These are phyloP conservation scores for Entelexis paramagnoliae DNA, from an alignment of 1,139 yeast species.

Conservation along the genomic window DNA sequence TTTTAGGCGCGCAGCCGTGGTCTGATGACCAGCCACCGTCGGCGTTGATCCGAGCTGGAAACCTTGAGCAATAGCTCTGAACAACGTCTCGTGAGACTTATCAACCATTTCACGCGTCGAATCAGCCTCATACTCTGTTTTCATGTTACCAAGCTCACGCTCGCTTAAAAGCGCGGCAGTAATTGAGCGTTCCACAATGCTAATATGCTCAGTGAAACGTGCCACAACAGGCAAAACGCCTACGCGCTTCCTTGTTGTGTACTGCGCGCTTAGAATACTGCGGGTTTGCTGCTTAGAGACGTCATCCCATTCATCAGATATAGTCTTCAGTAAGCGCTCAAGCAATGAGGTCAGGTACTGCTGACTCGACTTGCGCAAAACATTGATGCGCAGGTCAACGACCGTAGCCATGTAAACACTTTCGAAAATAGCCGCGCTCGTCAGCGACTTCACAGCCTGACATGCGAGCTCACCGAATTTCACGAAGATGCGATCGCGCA, in stretches of 20 bases:
- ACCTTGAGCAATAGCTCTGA: conserved; percentile 24
- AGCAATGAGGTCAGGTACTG: conserved; percentile 53
- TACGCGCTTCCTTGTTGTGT: conserved; percentile 35
- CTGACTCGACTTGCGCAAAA: conserved; percentile 42
- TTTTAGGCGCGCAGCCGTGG: conserved; percentile 13
- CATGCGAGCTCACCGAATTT: conserved; percentile 7
- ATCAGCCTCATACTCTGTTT: conserved; percentile 6
- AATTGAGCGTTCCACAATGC: conserved; percentile 17
- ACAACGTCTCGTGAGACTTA: conserved; percentile 20
- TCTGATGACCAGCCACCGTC: conserved; percentile 4
- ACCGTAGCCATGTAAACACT: conserved; percentile 40
- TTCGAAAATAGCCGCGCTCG: conserved; percentile 26
- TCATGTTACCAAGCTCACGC: neutral
- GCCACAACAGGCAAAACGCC: conserved; percentile 34
- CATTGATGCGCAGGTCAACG: conserved; percentile 32
- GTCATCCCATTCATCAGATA: conserved; percentile 48
- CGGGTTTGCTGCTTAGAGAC: conserved; percentile 48
- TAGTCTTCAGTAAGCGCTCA: conserved; percentile 44
- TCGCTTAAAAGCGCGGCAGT: conserved; percentile 13
- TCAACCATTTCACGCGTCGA: conserved; percentile 21
- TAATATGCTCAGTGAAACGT: conserved; percentile 20
- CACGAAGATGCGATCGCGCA: conserved; percentile 13
- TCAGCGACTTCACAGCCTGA: neutral
- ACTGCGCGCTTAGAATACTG: conserved; percentile 44
- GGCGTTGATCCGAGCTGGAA: conserved; percentile 18